Percentiles rank a stretch among this genome's conserved stretches.
phyloP scores from a whole-genome alignment of 345 rosid genomes.

The Eucalyptus pumila region DNA sequence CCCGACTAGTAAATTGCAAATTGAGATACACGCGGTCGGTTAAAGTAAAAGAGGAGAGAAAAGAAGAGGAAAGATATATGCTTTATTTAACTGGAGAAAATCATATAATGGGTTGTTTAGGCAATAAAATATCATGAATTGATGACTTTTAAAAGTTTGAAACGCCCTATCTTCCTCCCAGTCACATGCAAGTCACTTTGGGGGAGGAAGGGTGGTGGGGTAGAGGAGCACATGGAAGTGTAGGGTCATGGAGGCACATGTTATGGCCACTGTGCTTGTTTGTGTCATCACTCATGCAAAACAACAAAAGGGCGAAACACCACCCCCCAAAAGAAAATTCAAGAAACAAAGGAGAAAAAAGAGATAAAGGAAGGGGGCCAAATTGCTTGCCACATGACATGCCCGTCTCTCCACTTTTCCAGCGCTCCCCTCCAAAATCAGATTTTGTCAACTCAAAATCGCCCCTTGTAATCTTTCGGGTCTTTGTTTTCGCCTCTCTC shows the following conservation, averaged over 20 bases:
- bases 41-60: neutral
- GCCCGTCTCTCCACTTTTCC: neutral
- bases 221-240: conserved; percentile 9
- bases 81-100: neutral
- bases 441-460: neutral
- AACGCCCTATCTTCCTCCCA: neutral
- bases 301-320: neutral
- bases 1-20: neutral
- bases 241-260: conserved; percentile 29
- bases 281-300: neutral
- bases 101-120: neutral
- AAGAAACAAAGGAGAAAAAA: neutral
- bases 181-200: conserved; percentile 23
- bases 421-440: neutral
- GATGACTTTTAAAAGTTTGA: neutral
- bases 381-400: neutral
- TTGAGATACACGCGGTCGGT: neutral
- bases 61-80: neutral
- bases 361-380: neutral
- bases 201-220: neutral
- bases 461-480: neutral
- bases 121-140: neutral
- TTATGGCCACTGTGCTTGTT: neutral
- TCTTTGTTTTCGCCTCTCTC: neutral
- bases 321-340: neutral